Percentiles rank a stretch among this genome's conserved stretches.
These are phyloP conservation scores for Hypholoma sublateritium DNA, from an alignment of 768 basidiomycete genomes.

Conservation along the genomic window DNA sequence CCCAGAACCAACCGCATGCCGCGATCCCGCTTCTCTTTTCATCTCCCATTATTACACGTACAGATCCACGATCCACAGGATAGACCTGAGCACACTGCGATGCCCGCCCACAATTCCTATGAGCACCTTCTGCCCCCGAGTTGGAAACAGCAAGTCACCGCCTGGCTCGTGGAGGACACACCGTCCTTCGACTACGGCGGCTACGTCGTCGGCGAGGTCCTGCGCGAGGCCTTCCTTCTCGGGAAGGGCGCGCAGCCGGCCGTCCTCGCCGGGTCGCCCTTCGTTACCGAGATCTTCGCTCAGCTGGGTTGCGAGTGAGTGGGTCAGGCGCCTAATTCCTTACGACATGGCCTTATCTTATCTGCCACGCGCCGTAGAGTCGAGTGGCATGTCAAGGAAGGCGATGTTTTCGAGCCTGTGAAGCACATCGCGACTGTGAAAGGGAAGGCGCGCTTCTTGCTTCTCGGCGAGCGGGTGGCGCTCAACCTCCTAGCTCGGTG, in stretches of 20 bases:
- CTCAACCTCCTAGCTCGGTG: conserved; percentile 93
- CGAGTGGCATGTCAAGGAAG: conserved; percentile 91
- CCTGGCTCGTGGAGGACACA: conserved; percentile 91
- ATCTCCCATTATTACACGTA: neutral
- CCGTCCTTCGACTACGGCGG: conserved; percentile 97
- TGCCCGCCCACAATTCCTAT: conserved; percentile 29
- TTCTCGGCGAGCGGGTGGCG: conserved; percentile 91
- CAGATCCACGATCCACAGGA: neutral
- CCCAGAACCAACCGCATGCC: no score
- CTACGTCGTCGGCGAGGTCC: conserved; percentile 90
- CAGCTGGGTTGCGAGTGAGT: conserved; percentile 90
- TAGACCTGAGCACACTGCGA: neutral
- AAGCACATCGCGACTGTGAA: conserved; percentile 88
- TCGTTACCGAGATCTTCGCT: conserved; percentile 90
- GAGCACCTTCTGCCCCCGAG: conserved; percentile 88
- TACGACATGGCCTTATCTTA: conserved; percentile 7
- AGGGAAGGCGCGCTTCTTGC: conserved; percentile 83
- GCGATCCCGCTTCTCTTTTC: neutral
- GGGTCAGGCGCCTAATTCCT: neutral
- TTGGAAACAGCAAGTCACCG: conserved; percentile 80
- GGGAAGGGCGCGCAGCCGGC: conserved; percentile 82
- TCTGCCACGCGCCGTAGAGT: conserved; percentile 51
- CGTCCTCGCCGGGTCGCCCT: conserved; percentile 92
- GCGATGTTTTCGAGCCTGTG: conserved; percentile 75
- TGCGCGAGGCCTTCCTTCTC: conserved; percentile 82